phyloP scores from a whole-genome alignment of 768 basidiomycete genomes.

The Lactifluus subvellereus region DNA sequence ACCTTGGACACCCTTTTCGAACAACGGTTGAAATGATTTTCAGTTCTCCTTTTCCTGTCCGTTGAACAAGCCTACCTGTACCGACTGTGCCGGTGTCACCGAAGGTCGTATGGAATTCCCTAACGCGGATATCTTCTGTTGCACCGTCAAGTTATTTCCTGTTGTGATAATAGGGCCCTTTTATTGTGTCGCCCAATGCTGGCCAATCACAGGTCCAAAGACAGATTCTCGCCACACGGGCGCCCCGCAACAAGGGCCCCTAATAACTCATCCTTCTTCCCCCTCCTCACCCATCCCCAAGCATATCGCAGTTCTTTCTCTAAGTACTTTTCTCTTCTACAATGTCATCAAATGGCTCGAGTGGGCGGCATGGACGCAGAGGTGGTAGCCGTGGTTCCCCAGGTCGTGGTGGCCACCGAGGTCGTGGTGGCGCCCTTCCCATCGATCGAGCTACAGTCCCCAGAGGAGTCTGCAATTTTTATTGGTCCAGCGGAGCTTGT shows the following conservation, averaged over 20 bases:
- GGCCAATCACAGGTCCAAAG: background rate
- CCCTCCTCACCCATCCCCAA: background rate
- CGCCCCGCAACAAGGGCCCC: background rate
- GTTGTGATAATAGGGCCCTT: background rate
- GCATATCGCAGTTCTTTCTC: background rate
- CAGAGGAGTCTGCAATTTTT: conserved; percentile 28
- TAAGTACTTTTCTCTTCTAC: background rate
- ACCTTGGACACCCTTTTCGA: too few species aligned
- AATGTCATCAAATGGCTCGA: conserved; percentile 9
- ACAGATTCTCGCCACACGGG: conserved; percentile 7
- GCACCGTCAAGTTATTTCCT: background rate
- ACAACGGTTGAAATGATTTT: too few species aligned
- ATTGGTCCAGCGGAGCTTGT: conserved; percentile 30
- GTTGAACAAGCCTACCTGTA: too few species aligned
- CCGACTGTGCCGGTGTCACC: too few species aligned
- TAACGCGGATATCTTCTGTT: too few species aligned
- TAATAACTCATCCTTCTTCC: background rate
- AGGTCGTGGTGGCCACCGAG: conserved; percentile 13
- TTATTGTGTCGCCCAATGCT: background rate
- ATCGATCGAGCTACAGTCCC: conserved; percentile 20
- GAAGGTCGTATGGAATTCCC: too few species aligned
- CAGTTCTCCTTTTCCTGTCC: too few species aligned
- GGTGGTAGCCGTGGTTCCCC: background rate
- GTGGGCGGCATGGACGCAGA: conserved; percentile 4
- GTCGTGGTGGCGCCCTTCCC: conserved; percentile 6